Base-by-base conservation (phyloP, 352 stramenopile genomes). In the Pythium aristosporum region DNA sequence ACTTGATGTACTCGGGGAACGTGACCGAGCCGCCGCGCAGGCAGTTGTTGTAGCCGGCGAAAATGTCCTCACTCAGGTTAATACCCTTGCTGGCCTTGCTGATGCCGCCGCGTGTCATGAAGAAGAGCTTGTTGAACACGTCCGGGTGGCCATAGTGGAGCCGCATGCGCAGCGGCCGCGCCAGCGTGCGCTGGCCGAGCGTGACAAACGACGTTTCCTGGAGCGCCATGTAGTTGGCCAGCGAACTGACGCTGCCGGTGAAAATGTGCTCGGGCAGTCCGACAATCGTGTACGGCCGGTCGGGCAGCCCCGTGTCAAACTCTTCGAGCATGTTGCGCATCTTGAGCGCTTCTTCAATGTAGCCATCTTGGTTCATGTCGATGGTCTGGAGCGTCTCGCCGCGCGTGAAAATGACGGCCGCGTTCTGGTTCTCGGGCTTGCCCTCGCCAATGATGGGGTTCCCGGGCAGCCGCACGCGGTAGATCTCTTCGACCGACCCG, bases 341-440 rank as follows among this genome's bases (percentile, higher is more conserved):
- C 77, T 99, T 99, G 7, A 99, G 79, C 6, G 92, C 88, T 75
- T 99, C 97, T 69, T 99, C 97, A 44, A 99, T 98, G 75, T 99
- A 99, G 47, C 96, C 96, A 73, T 99, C 95, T 72, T 99, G 97
- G 77, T 99, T 99, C 97, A 99, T 99, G 73, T 99, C 97, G 75
- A 99, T 99, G 11, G 96, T 99, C 79, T 99, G 97, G 48, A 99
- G 64, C 47, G 96, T 98, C 75, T 99, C 96, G 63, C 96, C 96
- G 25, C 97, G 87, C 9, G 96, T 99, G 74, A 99, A 99, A 60
- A 99, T 98, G 65, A 99, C 96, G 5, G 97, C 97, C 11, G 98
- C 86, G 68, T 99, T 99, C 68, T 99, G 97, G 82, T 99, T 99
- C 73, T 99, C 97, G n/a, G 97, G 97, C 71, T 99, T 99, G 64